Base-by-base conservation (phyloP, 805 yeast species). In the Myxozyma vanderwaltii region DNA sequence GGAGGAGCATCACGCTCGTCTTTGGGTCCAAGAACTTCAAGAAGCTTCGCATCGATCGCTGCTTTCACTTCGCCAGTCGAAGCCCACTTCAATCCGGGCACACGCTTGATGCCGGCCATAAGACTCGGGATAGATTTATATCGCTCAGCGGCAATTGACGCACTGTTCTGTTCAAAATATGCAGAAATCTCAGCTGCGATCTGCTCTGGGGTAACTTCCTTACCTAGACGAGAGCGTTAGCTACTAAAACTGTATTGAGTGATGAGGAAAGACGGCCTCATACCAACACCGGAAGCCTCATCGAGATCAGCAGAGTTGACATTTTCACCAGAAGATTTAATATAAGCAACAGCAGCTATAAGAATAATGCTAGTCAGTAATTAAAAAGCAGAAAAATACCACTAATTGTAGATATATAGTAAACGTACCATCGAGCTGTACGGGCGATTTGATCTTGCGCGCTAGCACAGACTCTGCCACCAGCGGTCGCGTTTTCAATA, bases 1-100 rank as follows among this genome's bases (percentile, higher is more conserved):
- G 87, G 87, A 53, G 85, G 79, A 23, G 85, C 78, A 73, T 94
- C 99, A 65, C 98, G 84, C 71, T 91, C 98, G 72, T 94, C 99
- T 74, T 92, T 92, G 54, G 98, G 98, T 39, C 99, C 99, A 58
- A 91, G 76, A 13, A 86, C 74, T 43, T 76, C 82, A 61, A 88
- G 73, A n/a, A 91, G 76, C 69, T 87, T 83, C 44, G 80, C 84
- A 72, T 94, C 99, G 67, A 94, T 86, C 24, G 83, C 80, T 13
- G 96, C 96, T 75, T 94, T 94, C 77, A 94, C 89, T 56, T 82
- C 77, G 52, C 85, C 82, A 38, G 97, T 96, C 49, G 87, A 81
- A 7, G 98, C 98, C 96, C 97, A 94, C 75, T 89, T 90, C 74
- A 94, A 80, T 19, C 77, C 82, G 3, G 90, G 86, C 46, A 90